phyloP scores from a whole-genome alignment of 805 yeast species.

The Vanderwaltozyma yarrowii region DNA sequence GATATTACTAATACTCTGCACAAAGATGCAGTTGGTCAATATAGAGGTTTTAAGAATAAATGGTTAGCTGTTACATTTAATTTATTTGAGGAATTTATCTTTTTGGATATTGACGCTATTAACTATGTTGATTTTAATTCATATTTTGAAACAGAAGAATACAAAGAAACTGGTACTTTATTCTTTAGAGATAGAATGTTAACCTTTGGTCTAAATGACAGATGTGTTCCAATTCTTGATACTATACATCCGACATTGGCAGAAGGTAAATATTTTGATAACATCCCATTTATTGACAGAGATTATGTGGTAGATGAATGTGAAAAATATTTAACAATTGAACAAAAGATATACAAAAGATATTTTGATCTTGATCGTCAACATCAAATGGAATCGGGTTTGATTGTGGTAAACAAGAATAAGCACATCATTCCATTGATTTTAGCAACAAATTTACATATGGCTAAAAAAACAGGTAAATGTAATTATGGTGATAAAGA shows the following conservation, averaged over 20 bases:
- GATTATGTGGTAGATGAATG: conserved; percentile 6
- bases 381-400: conserved; percentile 41
- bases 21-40: conserved; percentile 12
- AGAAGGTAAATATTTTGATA: conserved; percentile 32
- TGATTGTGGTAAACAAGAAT: conserved; percentile 31
- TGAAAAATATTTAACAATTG: conserved; percentile 13
- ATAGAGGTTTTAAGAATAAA: conserved; percentile 29
- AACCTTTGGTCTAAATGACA: conserved; percentile 14
- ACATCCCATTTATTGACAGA: conserved; percentile 10
- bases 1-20: conserved; percentile 22
- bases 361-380: conserved; percentile 34
- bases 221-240: conserved; percentile 34
- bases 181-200: conserved; percentile 5
- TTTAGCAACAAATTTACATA: conserved; percentile 34
- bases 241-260: conserved; percentile 38
- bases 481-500: conserved; percentile 68
- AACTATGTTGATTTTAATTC: conserved; percentile 33
- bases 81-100: conserved; percentile 38
- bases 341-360: conserved; percentile 29
- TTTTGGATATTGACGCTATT: conserved; percentile 45
- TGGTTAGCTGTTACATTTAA: conserved; percentile 39
- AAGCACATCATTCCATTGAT: conserved; percentile 42
- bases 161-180: conserved; percentile 10
- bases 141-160: conserved; percentile 14
- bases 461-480: conserved; percentile 34